Evolutionary conservation across 225 moss, liverwort and hornwort genomes (phyloP).

Genomic region (Polytrichum formosum): DNA sequence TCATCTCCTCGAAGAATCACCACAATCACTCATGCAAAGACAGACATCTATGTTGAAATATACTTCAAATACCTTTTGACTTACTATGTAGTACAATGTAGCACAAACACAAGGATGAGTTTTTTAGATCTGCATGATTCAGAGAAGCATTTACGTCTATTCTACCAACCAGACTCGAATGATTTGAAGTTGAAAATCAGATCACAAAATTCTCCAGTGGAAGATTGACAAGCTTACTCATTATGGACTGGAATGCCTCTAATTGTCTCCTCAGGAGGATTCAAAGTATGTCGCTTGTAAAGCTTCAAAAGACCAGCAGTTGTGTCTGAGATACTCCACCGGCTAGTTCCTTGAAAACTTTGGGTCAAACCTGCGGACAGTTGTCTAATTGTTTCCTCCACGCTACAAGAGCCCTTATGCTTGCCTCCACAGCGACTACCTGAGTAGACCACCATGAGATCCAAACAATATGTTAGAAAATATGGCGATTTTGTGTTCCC

Average conservation of each 20-base stretch:
- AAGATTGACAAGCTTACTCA: slow-evolving; percentile 12
- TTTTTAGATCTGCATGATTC: not conserved
- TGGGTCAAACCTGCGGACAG: slow-evolving; percentile 30
- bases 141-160: not conserved
- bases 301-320: slow-evolving; percentile 56
- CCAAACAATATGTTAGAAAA: not conserved
- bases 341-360: slow-evolving; percentile 39
- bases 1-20: not conserved
- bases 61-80: too few species aligned
- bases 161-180: not conserved
- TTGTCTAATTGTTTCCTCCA: slow-evolving; percentile 31
- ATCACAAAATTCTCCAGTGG: not conserved
- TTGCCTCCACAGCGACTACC: slow-evolving; percentile 48
- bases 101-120: not conserved
- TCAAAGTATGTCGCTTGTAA: slow-evolving; percentile 37
- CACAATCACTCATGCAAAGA: not conserved
- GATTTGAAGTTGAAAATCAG: not conserved
- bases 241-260: slow-evolving; percentile 24
- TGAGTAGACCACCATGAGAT: slow-evolving; percentile 9
- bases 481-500: not conserved
- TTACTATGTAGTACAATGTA: not conserved
- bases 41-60: too few species aligned
- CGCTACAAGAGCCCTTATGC: slow-evolving; percentile 36
- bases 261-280: slow-evolving; percentile 36
- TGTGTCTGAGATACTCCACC: slow-evolving; percentile 56